Evolutionary conservation across 768 basidiomycete species (phyloP).

Genomic region (Mycena rosella): DNA sequence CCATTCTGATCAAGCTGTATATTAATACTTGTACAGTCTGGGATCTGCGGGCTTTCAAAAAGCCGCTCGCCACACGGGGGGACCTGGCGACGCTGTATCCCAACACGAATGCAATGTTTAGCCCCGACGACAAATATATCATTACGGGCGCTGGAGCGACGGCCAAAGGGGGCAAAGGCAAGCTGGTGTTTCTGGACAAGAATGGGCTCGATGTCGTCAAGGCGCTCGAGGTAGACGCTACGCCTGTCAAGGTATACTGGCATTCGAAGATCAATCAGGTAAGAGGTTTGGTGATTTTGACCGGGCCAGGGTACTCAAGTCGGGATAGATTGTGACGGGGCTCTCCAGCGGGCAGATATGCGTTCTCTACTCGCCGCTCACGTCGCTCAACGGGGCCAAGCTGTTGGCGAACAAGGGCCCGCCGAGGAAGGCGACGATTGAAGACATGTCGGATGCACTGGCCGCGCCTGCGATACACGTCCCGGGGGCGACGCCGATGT

Average conservation of each 20-base stretch:
- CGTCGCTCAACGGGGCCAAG: conserved; percentile 94
- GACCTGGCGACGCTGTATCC: conserved; percentile 86
- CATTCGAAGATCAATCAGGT: conserved; percentile 99
- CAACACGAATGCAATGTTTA: conserved; percentile 94
- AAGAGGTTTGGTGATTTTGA: conserved; percentile 32
- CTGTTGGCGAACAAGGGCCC: conserved; percentile 90
- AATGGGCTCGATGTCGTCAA: conserved; percentile 78
- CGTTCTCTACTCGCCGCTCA: conserved; percentile 92
- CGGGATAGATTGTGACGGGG: conserved; percentile 82
- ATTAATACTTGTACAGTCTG: conserved; percentile 71
- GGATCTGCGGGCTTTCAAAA: conserved; percentile 93
- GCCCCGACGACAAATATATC: conserved; percentile 92
- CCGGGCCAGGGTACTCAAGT: conserved; percentile 12
- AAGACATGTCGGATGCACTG: conserved; percentile 90
- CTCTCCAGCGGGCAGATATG: conserved; percentile 89
- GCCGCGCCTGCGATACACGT: conserved; percentile 91
- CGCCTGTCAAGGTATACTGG: conserved; percentile 93
- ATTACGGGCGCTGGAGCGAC: conserved; percentile 85
- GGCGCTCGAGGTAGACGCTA: conserved; percentile 75
- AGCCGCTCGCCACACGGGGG: conserved; percentile 79
- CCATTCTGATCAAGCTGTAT: conserved; percentile 17
- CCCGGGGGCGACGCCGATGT: conserved; percentile 94
- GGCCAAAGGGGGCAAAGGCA: conserved; percentile 76
- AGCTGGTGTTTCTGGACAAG: conserved; percentile 79
- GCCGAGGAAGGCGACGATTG: conserved; percentile 82